Evolutionary conservation across 192 early-diverging fungal species (phyloP).

Genomic region (Mortierella alpina): DNA sequence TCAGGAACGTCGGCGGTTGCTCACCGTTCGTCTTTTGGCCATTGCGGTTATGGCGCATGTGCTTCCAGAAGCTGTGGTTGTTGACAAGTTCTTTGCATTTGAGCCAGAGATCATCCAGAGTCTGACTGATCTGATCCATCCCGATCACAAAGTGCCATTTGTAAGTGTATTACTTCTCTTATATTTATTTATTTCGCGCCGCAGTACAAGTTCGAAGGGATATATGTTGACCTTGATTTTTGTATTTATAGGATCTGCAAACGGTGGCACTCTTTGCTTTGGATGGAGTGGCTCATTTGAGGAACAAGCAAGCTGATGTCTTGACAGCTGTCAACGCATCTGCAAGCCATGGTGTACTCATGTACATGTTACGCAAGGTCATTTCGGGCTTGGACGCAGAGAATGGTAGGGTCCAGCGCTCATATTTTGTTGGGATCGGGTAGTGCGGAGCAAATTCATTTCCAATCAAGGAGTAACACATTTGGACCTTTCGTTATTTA

Average conservation of each 20-base stretch:
- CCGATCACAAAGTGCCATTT: constrained; percentile 67
- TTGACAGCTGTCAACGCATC: constrained; percentile 89
- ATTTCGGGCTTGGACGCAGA: constrained; percentile 64
- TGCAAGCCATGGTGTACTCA: constrained; percentile 91
- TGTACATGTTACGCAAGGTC: constrained; percentile 83
- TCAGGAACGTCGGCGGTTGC: constrained; percentile 65
- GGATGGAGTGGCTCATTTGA: constrained; percentile 86
- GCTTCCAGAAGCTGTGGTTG: constrained; percentile 68
- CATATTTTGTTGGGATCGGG: not conserved
- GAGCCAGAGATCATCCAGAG: constrained; percentile 88
- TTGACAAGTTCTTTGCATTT: constrained; percentile 84
- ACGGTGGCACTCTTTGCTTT: constrained; percentile 84
- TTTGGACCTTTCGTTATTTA: not conserved
- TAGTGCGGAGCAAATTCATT: no score
- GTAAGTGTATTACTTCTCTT: constrained; percentile 46
- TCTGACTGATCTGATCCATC: constrained; percentile 81
- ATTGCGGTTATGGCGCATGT: constrained; percentile 80
- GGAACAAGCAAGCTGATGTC: constrained; percentile 79
- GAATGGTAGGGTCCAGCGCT: constrained; percentile 12
- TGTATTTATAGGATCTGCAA: constrained; percentile 69
- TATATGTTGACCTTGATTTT: not conserved
- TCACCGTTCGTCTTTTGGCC: constrained; percentile 81
- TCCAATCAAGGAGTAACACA: not conserved
- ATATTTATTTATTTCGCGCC: not conserved
- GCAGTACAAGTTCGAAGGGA: not conserved